Evolutionary conservation across 352 stramenopile species (phyloP), one percentile per base, ranked within the genome.

Genomic region (Peronospora belbahrii): DNA sequence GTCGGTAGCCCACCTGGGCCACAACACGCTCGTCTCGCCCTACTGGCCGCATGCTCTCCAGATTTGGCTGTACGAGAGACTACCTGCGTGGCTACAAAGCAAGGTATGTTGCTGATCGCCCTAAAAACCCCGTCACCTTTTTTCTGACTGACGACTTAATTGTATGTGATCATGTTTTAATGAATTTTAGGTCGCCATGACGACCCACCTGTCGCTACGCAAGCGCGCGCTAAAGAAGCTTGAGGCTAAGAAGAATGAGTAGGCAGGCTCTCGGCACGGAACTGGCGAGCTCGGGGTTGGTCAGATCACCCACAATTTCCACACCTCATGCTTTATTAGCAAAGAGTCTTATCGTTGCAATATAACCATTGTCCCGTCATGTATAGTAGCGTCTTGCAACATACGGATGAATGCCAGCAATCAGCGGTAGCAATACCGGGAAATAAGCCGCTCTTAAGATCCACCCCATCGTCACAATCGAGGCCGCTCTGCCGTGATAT

Each of bases 31-130:
- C 9, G 70, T 93, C 27, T 97, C 86, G 43, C 94, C 94, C 27
- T 98, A 97, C 74, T 98, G 94, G 88, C 66, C 94, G 33, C 96
- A 99, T 75, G 92, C 83, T 33, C 67, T 98, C 24, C 93, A 98
- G 73, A 95, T 97, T 49, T 98, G 83, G 76, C 52, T 97, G 19
- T 94, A 98, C 69, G 66, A 90, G 47, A 78, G 56, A 47, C 50
- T 97, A 4, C 96, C 95, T 13, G 71, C 76, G 46, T 89, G 76
- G 48, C 42, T 98, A 53, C 65, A 88, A 22, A 75, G 64, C 62
- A 89, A 90, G 84, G 77, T 74, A 49, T 43, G 27, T 64, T 83
- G 28, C 69, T 67, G 42, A 33, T 18, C 6, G 2, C 31, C 0
- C 17, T 34, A 10, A 23, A 33, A 15, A 14, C 19, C 30, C 41